Base-by-base conservation (phyloP, 1,139 yeast species). In the Pichia kudriavzevii region DNA sequence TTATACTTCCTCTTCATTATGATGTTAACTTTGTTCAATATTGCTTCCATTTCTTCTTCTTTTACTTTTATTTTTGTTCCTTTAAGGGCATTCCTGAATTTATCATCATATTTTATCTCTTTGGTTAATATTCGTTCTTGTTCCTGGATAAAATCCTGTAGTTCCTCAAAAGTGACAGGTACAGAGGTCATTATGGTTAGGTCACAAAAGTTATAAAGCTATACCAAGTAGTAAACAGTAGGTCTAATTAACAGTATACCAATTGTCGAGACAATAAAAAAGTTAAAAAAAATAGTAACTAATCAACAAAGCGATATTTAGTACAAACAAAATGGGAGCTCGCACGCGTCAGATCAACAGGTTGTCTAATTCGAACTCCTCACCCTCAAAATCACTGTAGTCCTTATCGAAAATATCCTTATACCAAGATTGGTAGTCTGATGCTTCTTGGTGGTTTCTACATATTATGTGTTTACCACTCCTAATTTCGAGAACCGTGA, bases 121-220 rank as follows among this genome's bases (percentile, higher is more conserved):
- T 32, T 34, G n/a, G 38, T 33, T 13, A 51, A 31, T 7, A 41
- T 36, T 11, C 42, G 38, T 14, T 49, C 42, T 26, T 53, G 54
- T 14, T 40, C 38, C 7, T 41, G 42, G n/a, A 53, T 35, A 30
- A 49, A 49, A 16, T 35, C 32, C 19, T 45, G 45, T 21, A 53
- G 39, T 15, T 42, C 45, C 11, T 49, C 53, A 31, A 43, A 50
- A 7, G 47, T 45, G 3, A 39, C 38, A 8, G 47, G 45, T 10
- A 41, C 32, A n/a, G 20, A 12, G 1, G 19, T 21, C 34, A 33
- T 34, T 13, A 5, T 22, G 17, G 20, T 10, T 31, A n/a, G n/a
- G n/a, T n/a, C n/a, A n/a, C n/a, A n/a, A n/a, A n/a, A n/a, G n/a
- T n/a, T n/a, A n/a, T n/a, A n/a, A n/a, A n/a, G n/a, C n/a, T n/a